Base-by-base conservation (phyloP, 306 rosid species). In the Quercus berberidifolia region DNA sequence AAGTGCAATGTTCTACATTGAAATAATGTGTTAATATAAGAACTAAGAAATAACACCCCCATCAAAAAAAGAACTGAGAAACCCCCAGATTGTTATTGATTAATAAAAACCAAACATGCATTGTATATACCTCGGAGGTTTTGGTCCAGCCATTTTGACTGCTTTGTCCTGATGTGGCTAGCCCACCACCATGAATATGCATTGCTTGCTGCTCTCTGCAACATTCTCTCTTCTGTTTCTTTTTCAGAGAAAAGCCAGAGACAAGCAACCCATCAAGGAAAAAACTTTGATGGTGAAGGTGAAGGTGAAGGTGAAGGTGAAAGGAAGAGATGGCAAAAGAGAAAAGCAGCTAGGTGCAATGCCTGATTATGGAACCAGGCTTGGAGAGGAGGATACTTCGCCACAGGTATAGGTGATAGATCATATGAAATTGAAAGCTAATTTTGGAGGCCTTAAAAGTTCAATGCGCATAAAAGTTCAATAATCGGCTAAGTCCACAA, bases 121-220 rank as follows among this genome's bases (percentile, higher is more conserved):
- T 41, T 41, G 11, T 8, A 41, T 2, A 41, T 83, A 93, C 99
- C 99, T 73, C 83, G 92, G 89, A 96, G 94, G 81, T 88, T 93
- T 75, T 91, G 89, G 85, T 96, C 98, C 70, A 96, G 88, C 99
- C 99, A 96, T 88, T 89, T 96, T n/a, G 99, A 91, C 82, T 96
- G 99, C 77, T 96, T 96, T 72, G 99, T 93, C 86, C 99, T 88
- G 71, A 96, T 76, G 86, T 93, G 99, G 86, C 98, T 96, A 7
- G 90, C 98, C 99, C 99, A 96, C 99, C 99, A 96, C 97, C 98
- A 96, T 77, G 99, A 88, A 86, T 89, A 93, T 41, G 99, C 97
- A 79, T 89, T 93, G 81, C 91, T 90, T 76, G 98, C 98, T 74
- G 97, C 99, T 84, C 99, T 93, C 35, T 91, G 89, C 87, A 96